Conservation (phyloP, 2,329 filamentous ascomycete species). For the Ophiostoma ulmi region DNA sequence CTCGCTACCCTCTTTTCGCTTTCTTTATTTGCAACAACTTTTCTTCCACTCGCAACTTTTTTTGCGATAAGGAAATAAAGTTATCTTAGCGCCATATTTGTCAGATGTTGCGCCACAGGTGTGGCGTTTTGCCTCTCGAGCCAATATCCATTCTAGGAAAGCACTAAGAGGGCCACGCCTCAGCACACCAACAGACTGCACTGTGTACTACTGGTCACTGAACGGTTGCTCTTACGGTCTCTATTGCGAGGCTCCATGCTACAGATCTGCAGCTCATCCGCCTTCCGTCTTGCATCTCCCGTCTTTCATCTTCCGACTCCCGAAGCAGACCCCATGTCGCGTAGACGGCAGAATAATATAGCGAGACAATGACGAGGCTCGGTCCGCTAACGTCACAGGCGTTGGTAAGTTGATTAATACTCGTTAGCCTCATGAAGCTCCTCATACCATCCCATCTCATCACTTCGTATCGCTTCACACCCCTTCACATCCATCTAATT, state of each 20-base stretch:
- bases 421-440: background rate
- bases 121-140: background rate
- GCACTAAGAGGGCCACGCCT: background rate
- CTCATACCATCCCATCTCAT: background rate
- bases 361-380: slow-evolving; percentile 46
- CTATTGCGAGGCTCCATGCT: background rate
- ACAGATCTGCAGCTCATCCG: background rate
- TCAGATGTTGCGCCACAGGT: slow-evolving; percentile 11
- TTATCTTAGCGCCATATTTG: slow-evolving; percentile 37
- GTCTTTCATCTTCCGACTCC: background rate
- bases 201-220: background rate
- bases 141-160: background rate
- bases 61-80: slow-evolving; percentile 34
- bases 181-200: background rate
- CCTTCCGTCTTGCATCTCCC: background rate
- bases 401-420: slow-evolving; percentile 40
- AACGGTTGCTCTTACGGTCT: background rate
- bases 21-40: background rate
- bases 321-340: slow-evolving; percentile 13
- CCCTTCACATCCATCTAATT: too few relatives aligned
- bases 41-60: slow-evolving; percentile 25
- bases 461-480: background rate
- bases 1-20: background rate
- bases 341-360: slow-evolving; percentile 10
- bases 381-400: slow-evolving; percentile 54